These are phyloP conservation scores for Pinus taeda DNA, from an alignment of 75 land plant genomes.

Conservation along the genomic window DNA sequence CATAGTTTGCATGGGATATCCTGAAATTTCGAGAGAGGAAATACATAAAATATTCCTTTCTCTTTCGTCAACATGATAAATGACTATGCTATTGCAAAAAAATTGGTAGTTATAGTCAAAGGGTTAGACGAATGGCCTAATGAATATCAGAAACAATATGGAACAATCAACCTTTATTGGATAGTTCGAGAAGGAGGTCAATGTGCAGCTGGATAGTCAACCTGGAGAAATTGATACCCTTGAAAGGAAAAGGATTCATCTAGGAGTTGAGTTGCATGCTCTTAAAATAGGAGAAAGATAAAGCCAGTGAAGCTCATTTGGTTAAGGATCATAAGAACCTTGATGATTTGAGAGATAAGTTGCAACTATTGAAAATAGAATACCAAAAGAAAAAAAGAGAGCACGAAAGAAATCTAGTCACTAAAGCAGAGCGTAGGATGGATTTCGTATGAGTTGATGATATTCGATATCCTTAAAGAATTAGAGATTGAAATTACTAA, in stretches of 20 bases:
- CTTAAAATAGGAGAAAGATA: slow-evolving; percentile 99
- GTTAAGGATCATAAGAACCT: slow-evolving; percentile 38
- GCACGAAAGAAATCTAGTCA: slow-evolving; percentile 70
- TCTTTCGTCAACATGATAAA: no score
- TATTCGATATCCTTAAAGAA: slow-evolving; percentile 72
- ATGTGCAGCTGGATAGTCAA: slow-evolving; percentile 97
- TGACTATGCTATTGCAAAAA: no score
- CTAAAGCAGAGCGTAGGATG: slow-evolving; percentile 84
- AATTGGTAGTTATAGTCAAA: no score
- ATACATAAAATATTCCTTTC: no score
- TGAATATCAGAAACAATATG: no score
- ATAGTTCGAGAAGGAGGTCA: no score
- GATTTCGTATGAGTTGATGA: slow-evolving; percentile 85
- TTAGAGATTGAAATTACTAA: slow-evolving; percentile 71
- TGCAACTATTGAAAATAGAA: slow-evolving; percentile 51
- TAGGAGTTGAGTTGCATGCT: slow-evolving; percentile 94
- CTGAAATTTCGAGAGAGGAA: no score
- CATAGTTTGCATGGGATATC: no score
- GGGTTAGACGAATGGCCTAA: no score
- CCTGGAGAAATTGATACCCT: slow-evolving; percentile 95
- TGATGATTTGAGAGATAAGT: slow-evolving; percentile 69
- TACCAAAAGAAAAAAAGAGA: slow-evolving; percentile 83
- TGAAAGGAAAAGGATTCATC: slow-evolving; percentile 83
- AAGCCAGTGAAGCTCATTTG: slow-evolving; percentile 87
- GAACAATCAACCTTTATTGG: no score